Evolutionary conservation across 2,329 filamentous ascomycete genomes (phyloP).

Genomic region (Onygenales sp.): DNA sequence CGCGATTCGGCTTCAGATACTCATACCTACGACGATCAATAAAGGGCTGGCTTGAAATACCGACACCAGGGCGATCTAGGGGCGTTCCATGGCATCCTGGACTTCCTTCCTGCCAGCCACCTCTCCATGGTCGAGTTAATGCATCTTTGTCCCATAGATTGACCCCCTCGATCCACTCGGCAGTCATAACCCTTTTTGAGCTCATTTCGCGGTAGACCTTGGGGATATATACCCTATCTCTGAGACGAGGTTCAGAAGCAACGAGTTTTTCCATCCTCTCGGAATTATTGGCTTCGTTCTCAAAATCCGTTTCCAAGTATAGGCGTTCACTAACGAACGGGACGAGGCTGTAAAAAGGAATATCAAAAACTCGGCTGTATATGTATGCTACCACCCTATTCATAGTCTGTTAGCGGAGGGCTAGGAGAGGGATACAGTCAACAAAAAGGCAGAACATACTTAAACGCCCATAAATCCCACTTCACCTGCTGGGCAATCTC

Average conservation of each 20-base stretch:
- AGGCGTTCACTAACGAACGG: slow-evolving; percentile 91
- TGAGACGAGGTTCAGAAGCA: slow-evolving; percentile 62
- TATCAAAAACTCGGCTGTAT: slow-evolving; percentile 80
- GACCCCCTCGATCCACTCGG: slow-evolving; percentile 96
- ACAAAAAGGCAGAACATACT: slow-evolving; percentile 40
- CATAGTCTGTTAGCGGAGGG: neutral
- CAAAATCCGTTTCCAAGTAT: slow-evolving; percentile 86
- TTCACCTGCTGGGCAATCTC: slow-evolving; percentile 86
- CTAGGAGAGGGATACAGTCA: neutral
- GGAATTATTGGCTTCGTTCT: slow-evolving; percentile 82
- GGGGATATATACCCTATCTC: slow-evolving; percentile 78
- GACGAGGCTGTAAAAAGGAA: slow-evolving; percentile 85
- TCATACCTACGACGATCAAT: slow-evolving; percentile 30
- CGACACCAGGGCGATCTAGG: slow-evolving; percentile 44
- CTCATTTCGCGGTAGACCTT: slow-evolving; percentile 73
- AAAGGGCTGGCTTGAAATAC: slow-evolving; percentile 17
- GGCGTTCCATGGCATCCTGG: slow-evolving; percentile 64
- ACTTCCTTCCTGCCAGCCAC: slow-evolving; percentile 64
- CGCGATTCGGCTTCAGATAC: slow-evolving; percentile 68
- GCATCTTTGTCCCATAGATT: slow-evolving; percentile 84
- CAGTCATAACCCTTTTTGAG: slow-evolving; percentile 76
- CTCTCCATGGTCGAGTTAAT: slow-evolving; percentile 68
- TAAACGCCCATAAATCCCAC: slow-evolving; percentile 95
- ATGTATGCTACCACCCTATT: slow-evolving; percentile 64
- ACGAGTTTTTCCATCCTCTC: slow-evolving; percentile 74